phyloP scores from a whole-genome alignment of 495 filamentous ascomycete species.

The Cryomyces antarcticus region DNA sequence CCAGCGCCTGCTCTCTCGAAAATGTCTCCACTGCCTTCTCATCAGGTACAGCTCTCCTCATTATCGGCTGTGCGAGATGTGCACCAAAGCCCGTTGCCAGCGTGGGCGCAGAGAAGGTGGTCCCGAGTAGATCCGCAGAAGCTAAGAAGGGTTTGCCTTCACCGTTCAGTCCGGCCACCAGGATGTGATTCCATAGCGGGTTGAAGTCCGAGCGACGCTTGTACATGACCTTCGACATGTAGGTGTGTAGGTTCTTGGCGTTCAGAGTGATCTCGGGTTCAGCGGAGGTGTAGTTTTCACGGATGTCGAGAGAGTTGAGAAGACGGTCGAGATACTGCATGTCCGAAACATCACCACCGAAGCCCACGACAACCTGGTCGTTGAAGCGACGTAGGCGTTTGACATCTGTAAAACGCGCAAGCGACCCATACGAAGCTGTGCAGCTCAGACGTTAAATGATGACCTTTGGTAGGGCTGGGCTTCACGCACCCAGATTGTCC shows the following conservation, averaged over 20 bases:
- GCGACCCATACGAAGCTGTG: conserved; percentile 86
- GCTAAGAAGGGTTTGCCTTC: conserved; percentile 70
- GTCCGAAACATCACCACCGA: conserved; percentile 88
- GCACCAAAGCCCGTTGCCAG: conserved; percentile 88
- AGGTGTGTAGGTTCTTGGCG: conserved; percentile 89
- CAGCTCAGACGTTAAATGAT: background rate
- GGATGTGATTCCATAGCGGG: conserved; percentile 87
- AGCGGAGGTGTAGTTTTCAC: conserved; percentile 50
- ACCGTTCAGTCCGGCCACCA: conserved; percentile 74
- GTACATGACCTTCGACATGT: conserved; percentile 87
- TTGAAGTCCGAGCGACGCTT: conserved; percentile 85
- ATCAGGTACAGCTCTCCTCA: conserved; percentile 63
- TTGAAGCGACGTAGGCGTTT: conserved; percentile 74
- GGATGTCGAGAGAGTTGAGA: conserved; percentile 63
- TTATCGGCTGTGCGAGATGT: conserved; percentile 77
- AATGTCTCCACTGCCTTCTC: conserved; percentile 51
- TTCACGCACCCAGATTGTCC: conserved; percentile 67
- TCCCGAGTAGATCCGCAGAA: conserved; percentile 78
- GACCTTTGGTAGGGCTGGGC: background rate
- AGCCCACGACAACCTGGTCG: conserved; percentile 54
- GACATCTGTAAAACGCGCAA: conserved; percentile 89
- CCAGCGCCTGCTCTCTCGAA: conserved; percentile 58
- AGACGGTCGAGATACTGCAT: conserved; percentile 96
- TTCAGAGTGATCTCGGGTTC: conserved; percentile 26
- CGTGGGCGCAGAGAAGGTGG: conserved; percentile 67